Percentiles rank a stretch among this genome's conserved stretches.
Evolutionary conservation across 768 basidiomycete genomes (phyloP).

Genomic region (Pleurotus ostreatus): DNA sequence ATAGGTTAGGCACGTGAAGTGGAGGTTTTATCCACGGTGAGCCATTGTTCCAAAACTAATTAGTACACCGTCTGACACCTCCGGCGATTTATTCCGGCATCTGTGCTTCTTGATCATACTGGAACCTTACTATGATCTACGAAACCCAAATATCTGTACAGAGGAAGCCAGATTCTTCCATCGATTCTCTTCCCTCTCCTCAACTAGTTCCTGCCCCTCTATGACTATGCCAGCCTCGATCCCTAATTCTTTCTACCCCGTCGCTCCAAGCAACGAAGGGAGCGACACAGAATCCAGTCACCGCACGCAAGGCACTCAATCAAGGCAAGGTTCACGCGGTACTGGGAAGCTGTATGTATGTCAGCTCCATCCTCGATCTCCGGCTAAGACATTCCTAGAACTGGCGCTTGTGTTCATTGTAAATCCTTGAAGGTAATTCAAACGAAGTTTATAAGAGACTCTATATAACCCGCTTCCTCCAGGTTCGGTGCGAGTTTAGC

Average conservation of each 20-base stretch:
- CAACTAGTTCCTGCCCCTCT: neutral
- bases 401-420: slow-evolving; percentile 54
- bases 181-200: neutral
- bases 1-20: slow-evolving; percentile 5
- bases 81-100: slow-evolving; percentile 6
- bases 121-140: slow-evolving; percentile 6
- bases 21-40: neutral
- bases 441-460: slow-evolving; percentile 2
- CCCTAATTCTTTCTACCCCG: neutral
- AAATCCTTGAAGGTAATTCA: slow-evolving; percentile 47
- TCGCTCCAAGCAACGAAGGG: neutral
- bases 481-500: slow-evolving; percentile 52
- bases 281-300: slow-evolving; percentile 2
- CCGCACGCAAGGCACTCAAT: neutral
- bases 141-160: neutral
- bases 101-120: slow-evolving; percentile 6
- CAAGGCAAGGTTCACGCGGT: neutral
- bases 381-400: slow-evolving; percentile 22
- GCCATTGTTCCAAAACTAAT: neutral
- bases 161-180: neutral
- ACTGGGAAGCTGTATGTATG: neutral
- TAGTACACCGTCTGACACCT: neutral
- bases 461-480: neutral
- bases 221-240: neutral
- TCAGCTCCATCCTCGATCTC: neutral